Conservation (phyloP, 306 rosid genomes). For the Cicer chorassanicum region DNA sequence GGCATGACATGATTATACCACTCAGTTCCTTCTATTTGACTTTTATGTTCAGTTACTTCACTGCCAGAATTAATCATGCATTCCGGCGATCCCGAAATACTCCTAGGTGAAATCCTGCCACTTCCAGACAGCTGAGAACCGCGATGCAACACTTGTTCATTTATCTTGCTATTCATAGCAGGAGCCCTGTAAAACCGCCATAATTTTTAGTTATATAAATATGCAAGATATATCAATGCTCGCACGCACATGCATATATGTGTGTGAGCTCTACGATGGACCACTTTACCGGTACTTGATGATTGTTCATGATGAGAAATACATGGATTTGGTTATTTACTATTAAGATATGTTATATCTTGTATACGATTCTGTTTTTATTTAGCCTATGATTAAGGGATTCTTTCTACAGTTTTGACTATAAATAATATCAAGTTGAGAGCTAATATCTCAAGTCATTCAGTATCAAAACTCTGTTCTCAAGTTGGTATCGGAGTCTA, state of each 20-base stretch:
- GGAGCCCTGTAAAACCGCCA: constrained; percentile 51
- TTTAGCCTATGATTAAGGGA: no score
- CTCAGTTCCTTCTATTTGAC: constrained; percentile 57
- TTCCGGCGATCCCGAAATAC: constrained; percentile 50
- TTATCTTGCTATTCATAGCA: constrained; percentile 52
- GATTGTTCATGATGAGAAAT: no score
- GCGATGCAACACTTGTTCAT: constrained; percentile 54
- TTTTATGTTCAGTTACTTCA: constrained; percentile 46
- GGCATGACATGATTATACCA: constrained; percentile 53
- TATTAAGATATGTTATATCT: no score
- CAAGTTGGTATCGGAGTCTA: no score
- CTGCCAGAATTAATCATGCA: constrained; percentile 41
- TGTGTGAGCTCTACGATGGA: no score
- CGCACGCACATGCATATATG: neutral
- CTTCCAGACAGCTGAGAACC: constrained; percentile 54
- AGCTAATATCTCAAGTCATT: no score
- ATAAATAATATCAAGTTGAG: no score
- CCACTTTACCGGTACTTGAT: no score
- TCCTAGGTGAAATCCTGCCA: constrained; percentile 57
- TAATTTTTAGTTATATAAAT: constrained; percentile 2
- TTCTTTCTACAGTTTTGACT: no score
- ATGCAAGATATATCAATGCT: neutral
- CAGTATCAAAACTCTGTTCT: no score
- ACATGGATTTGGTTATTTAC: no score
- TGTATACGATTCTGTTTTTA: no score